Base-by-base conservation (phyloP, 2,329 filamentous ascomycete genomes). In the Apiospora koreana region DNA sequence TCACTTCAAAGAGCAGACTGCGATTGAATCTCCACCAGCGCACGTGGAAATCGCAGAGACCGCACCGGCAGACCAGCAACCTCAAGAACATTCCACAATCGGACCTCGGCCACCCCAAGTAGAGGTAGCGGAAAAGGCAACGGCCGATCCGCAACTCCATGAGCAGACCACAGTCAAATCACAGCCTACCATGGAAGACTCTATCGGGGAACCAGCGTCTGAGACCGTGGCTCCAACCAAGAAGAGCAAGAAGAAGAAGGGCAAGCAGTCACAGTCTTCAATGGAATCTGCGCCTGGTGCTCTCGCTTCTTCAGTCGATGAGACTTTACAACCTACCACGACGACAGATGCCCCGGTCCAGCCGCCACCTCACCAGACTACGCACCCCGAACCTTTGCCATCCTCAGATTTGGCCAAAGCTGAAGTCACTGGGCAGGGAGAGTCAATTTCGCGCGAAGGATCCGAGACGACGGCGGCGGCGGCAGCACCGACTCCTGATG, bases 221-320 rank as follows among this genome's bases (percentile, higher is more conserved):
- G 54, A 38, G 18, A 12, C 31, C 8, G 21, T 62, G 54, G 54
- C 38, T n/a, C 46, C 69, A 23, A 68, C 76, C 31, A 80, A 78
- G 75, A 80, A 79, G 71, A 72, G 73, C 62, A 81, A 80, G 75
- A 81, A 77, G 68, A 80, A 78, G 75, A 80, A 79, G 71, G 72
- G 73, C 58, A 81, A 80, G 74, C 81, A 77, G 68, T 28, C 69
- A 7, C 69, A 73, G 65, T 23, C 68, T 28, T 38, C 54, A 62
- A 66, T 21, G 62, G 73, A 73, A 4, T 70, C 71, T 14, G 73
- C 74, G 46, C 66, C 68, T 38, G 62, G 42, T 43, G 25, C 41
- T 45, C 25, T 50, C 31, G 43, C 43, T 48, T 6, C 42, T 48
- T 18, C 43, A 48, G 12, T n/a, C 23, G 31, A n/a, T 16, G 66